phyloP scores from a whole-genome alignment of 805 yeast species.

The Myxozyma monticola region DNA sequence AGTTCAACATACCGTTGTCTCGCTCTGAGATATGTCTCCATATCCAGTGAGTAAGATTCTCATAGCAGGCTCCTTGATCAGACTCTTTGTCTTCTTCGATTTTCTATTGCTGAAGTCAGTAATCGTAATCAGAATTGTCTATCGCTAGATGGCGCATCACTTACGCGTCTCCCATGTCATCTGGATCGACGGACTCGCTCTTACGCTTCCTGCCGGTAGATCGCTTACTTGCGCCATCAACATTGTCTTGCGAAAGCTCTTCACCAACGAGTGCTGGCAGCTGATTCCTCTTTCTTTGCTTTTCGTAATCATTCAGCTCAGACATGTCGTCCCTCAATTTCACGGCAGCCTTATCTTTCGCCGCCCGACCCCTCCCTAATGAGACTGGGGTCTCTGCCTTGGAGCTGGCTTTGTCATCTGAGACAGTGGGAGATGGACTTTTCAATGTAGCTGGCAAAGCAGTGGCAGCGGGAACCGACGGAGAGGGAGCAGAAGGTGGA shows the following conservation, averaged over 20 bases:
- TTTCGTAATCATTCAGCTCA: slow-evolving; percentile 63
- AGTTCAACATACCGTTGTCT: slow-evolving; percentile 7
- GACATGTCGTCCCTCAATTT: slow-evolving; percentile 69
- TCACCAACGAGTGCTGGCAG: slow-evolving; percentile 36
- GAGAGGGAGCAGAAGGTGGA: too few species aligned
- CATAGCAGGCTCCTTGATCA: slow-evolving; percentile 9
- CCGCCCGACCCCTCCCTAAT: slow-evolving; percentile 47
- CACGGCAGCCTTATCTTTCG: slow-evolving; percentile 64
- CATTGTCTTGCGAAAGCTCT: slow-evolving; percentile 10
- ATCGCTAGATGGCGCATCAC: too few species aligned
- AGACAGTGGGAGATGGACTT: not conserved
- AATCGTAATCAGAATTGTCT: not conserved
- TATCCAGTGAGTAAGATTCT: slow-evolving; percentile 30
- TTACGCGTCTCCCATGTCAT: not conserved
- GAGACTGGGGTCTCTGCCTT: not conserved
- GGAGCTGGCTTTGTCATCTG: not conserved
- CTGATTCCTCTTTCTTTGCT: slow-evolving; percentile 48
- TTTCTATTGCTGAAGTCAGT: slow-evolving; percentile 13
- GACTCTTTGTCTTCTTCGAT: slow-evolving; percentile 33
- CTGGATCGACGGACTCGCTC: slow-evolving; percentile 4
- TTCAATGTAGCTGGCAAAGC: too few species aligned
- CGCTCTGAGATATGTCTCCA: slow-evolving; percentile 13
- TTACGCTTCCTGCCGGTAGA: slow-evolving; percentile 4
- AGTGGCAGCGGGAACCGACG: too few species aligned
- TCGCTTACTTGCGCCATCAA: not conserved